These are phyloP conservation scores for Ploettnerulaceae sp. DNA, from an alignment of 2,329 filamentous ascomycete genomes.

Conservation along the genomic window DNA sequence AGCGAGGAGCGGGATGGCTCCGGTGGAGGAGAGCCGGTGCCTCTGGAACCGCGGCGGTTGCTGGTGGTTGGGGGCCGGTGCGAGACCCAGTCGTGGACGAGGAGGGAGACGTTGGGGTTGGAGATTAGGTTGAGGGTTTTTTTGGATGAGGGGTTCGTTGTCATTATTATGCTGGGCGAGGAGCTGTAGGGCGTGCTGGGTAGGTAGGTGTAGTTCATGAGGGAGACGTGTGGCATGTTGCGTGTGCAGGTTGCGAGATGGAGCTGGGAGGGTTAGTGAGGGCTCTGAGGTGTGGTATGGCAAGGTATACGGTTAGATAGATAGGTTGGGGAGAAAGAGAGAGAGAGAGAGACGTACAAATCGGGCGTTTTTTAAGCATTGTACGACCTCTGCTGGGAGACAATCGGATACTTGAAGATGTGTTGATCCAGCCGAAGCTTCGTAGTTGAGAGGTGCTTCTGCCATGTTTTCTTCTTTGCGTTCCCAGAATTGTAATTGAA, in stretches of 20 bases:
- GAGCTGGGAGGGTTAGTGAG: conserved; percentile 55
- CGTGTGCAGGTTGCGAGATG: conserved; percentile 88
- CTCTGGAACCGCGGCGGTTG: conserved; percentile 46
- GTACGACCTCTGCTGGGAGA: conserved; percentile 78
- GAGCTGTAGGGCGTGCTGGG: conserved; percentile 65
- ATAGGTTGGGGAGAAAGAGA: conserved; percentile 6
- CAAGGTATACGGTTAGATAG: conserved; percentile 4
- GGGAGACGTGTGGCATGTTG: conserved; percentile 82
- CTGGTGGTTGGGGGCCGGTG: conserved; percentile 80
- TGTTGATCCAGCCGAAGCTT: conserved; percentile 68
- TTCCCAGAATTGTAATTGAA: no score
- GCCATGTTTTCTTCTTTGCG: no score
- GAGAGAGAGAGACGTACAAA: conserved; percentile 60
- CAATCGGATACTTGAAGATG: conserved; percentile 58
- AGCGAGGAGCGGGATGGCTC: conserved; percentile 68
- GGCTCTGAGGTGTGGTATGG: no score
- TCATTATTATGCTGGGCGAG: conserved; percentile 90
- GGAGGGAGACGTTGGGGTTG: conserved; percentile 83
- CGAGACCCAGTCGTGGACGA: conserved; percentile 98
- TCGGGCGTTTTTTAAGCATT: conserved; percentile 88
- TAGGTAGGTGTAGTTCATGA: conserved; percentile 99
- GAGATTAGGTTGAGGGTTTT: conserved; percentile 76
- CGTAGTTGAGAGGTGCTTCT: conserved; percentile 66
- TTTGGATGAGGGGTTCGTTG: conserved; percentile 72
- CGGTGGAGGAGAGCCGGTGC: conserved; percentile 51